Base-by-base conservation (phyloP, 345 rosid species). In the Reutealis trisperma region DNA sequence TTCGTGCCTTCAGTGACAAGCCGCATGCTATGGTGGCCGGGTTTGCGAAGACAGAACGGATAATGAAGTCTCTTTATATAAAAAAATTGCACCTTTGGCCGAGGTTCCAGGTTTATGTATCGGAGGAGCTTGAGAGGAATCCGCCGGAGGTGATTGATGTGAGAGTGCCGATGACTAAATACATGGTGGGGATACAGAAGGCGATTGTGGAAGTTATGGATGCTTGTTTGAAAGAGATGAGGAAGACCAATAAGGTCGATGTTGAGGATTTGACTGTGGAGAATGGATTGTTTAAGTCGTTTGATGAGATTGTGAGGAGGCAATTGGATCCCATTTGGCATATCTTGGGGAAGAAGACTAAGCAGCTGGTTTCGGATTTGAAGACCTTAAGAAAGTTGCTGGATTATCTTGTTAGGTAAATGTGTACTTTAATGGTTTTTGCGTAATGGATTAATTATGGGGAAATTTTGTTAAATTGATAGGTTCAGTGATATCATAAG, bases 291-390 rank as follows among this genome's bases (percentile, higher is more conserved):
- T 96, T 96, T 52, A 96, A 96, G 90, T 93, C 96, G 27, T 96
- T 96, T 88, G 99, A 96, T 87, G 99, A 96, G 91, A 93, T 96
- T 79, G 86, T 96, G 79, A 88, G 94, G 85, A 91, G 93, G 75
- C 99, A 96, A 74, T 85, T 96, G 85, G 98, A 96, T 71, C 99
- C 99, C 25, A 96, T 96, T 78, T 96, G 99, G 99, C 99, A 96
- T 80, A 88, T 90, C 2, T 80, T 96, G 63, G 98, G 99, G 77
- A 96, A 91, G 86, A 93, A 92, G 81, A 96, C 97, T 1, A 96
- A 92, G 79, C 98, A 93, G 84, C 93, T 96, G 47, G 99, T 96
- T 78, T 96, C 98, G 0, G 99, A 96, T 87, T 88, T 96, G 91
- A 96, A 92, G 92, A 96, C 98, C 68, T 78, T 96, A 82, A 87